Evolutionary conservation across 805 yeast genomes (phyloP).

Genomic region (Lipomyces yamanashiensis): DNA sequence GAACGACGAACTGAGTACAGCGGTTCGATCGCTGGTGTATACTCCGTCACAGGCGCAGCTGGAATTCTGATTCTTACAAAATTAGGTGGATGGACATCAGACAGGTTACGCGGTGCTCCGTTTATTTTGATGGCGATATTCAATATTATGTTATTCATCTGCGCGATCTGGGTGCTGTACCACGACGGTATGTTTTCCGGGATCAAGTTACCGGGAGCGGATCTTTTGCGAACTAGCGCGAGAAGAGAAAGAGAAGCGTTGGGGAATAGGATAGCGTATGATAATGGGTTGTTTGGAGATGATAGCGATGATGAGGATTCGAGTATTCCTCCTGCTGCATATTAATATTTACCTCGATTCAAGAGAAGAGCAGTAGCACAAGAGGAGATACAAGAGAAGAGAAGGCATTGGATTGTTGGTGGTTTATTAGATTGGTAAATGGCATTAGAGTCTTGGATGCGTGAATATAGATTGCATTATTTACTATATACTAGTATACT

Average conservation of each 20-base stretch:
- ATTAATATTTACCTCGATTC: too few relatives aligned
- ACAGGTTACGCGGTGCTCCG: constrained; percentile 56
- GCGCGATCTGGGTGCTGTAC: constrained; percentile 28
- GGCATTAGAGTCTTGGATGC: too few relatives aligned
- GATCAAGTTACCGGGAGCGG: constrained; percentile 16
- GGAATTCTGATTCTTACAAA: constrained; percentile 66
- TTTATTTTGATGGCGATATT: constrained; percentile 58
- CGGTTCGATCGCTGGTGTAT: constrained; percentile 73
- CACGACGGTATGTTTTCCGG: constrained; percentile 15
- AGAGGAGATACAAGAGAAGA: too few relatives aligned
- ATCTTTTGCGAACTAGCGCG: constrained; percentile 14
- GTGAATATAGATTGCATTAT: too few relatives aligned
- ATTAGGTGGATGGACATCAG: constrained; percentile 66
- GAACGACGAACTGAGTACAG: constrained; percentile 52
- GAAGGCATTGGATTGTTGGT: too few relatives aligned
- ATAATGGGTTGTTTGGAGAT: constrained; percentile 11
- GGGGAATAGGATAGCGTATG: constrained; percentile 20
- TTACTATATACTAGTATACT: too few relatives aligned
- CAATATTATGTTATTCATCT: constrained; percentile 39
- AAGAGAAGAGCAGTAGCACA: too few relatives aligned
- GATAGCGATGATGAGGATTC: constrained; percentile 18
- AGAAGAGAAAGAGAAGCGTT: constrained; percentile 17
- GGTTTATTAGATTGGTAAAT: not conserved
- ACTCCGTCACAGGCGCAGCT: constrained; percentile 68
- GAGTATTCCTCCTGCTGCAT: not conserved